These are phyloP conservation scores for Dryadomyces sulphureus DNA, from an alignment of 2,329 filamentous ascomycete species.

Conservation along the genomic window DNA sequence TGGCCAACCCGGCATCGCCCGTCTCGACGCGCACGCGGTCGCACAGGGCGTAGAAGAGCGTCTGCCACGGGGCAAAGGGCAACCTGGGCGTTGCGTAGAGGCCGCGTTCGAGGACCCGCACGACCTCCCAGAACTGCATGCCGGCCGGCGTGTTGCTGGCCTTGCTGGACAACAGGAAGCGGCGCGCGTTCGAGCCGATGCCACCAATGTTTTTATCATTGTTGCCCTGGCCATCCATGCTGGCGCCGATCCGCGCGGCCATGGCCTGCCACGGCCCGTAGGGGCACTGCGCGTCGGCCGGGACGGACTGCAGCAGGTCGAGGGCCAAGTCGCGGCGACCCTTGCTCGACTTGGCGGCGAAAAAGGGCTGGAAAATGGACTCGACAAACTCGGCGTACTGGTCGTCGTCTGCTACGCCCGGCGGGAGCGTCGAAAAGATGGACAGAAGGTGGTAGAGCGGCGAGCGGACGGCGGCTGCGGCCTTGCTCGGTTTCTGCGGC, in stretches of 20 bases:
- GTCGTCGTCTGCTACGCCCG: conserved; percentile 31
- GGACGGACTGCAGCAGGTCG: conserved; percentile 35
- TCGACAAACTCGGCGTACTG: conserved; percentile 30
- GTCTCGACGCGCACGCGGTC: conserved; percentile 44
- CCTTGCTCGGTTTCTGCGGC: conserved; percentile 43
- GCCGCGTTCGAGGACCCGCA: conserved; percentile 52
- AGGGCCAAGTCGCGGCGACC: conserved; percentile 29
- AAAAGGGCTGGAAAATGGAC: conserved; percentile 42
- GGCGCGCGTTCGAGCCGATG: neutral
- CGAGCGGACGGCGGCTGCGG: conserved; percentile 34
- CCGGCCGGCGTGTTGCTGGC: conserved; percentile 33
- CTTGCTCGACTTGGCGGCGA: conserved; percentile 31
- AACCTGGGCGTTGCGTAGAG: conserved; percentile 33
- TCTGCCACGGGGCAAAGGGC: conserved; percentile 30
- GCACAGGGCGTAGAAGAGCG: conserved; percentile 42
- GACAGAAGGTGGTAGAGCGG: conserved; percentile 53
- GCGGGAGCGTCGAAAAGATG: conserved; percentile 38
- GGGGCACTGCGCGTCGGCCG: conserved; percentile 27
- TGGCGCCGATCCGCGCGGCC: conserved; percentile 28
- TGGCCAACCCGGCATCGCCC: conserved; percentile 51
- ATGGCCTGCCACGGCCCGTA: conserved; percentile 37
- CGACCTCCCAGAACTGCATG: conserved; percentile 54
- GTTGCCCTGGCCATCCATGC: conserved; percentile 21
- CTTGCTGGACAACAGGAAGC: conserved; percentile 3
- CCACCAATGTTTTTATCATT: neutral